Conservation (phyloP, 306 rosid genomes). For the Clitoria ternatea region DNA sequence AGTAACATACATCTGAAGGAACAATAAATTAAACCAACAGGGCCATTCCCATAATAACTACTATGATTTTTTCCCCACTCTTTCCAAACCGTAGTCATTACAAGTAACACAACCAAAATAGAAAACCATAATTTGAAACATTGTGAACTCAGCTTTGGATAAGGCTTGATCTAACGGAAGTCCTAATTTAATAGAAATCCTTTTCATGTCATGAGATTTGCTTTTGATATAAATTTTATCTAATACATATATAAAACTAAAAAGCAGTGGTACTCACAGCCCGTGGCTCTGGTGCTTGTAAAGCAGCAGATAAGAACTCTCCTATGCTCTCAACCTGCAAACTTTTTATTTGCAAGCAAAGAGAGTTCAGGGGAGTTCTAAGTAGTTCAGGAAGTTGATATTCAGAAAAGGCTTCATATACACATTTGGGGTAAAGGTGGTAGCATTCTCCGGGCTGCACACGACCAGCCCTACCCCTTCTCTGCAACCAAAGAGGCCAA, state of each 20-base stretch:
- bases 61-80: not conserved
- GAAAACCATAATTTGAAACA: not conserved
- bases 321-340: slow-evolving; percentile 94
- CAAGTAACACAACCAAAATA: not conserved
- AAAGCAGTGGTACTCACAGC: slow-evolving; percentile 52
- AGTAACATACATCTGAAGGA: not conserved
- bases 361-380: slow-evolving; percentile 95
- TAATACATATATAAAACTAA: not conserved
- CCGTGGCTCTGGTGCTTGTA: slow-evolving; percentile 83
- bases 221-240: slow-evolving; percentile 2
- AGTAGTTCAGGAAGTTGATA: slow-evolving; percentile 94
- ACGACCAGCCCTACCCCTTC: slow-evolving; percentile 98
- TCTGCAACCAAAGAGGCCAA: slow-evolving; percentile 54
- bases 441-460: slow-evolving; percentile 96
- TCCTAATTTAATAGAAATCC: not conserved
- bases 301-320: slow-evolving; percentile 86
- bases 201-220: not conserved
- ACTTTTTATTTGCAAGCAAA: slow-evolving; percentile 97
- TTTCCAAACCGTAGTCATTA: not conserved
- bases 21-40: not conserved
- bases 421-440: slow-evolving; percentile 92
- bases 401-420: slow-evolving; percentile 86
- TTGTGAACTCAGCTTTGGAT: not conserved
- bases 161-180: not conserved
- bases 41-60: not conserved